Percentiles rank a stretch among this genome's conserved stretches.
These are phyloP conservation scores for Sonneratia alba DNA, from an alignment of 345 rosid species.

Conservation along the genomic window DNA sequence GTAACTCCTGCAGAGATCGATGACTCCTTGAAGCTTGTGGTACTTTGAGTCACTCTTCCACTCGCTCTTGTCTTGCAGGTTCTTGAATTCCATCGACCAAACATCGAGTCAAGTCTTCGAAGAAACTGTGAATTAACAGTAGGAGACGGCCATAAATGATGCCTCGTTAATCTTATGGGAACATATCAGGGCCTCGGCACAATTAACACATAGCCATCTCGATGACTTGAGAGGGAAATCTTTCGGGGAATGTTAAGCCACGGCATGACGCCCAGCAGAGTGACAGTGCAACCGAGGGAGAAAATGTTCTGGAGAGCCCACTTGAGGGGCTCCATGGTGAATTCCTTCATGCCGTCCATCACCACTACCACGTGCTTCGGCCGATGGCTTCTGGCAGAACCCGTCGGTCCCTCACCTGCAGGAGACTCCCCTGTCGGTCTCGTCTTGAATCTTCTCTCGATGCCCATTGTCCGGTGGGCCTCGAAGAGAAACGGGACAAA, in stretches of 20 bases:
- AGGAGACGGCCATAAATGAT: not conserved
- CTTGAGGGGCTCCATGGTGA: conserved; percentile 26
- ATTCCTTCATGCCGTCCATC: conserved; percentile 39
- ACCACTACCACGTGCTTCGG: conserved; percentile 27
- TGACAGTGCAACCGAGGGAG: conserved; percentile 22
- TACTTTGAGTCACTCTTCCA: conserved; percentile 21
- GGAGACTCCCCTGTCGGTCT: not conserved
- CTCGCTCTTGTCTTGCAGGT: conserved; percentile 21
- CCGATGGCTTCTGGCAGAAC: not conserved
- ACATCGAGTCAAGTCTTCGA: conserved; percentile 31
- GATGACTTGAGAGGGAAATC: not conserved
- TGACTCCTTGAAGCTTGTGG: conserved; percentile 33
- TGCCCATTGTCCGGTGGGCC: too few species aligned
- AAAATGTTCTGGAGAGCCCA: conserved; percentile 41
- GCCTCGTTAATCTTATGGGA: not conserved
- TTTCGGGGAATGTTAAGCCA: conserved; percentile 51
- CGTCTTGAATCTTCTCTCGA: not conserved
- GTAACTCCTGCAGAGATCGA: conserved; percentile 29
- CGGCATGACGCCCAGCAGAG: conserved; percentile 42
- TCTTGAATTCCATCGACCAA: conserved; percentile 36
- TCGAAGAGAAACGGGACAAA: too few species aligned
- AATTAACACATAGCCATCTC: too few species aligned
- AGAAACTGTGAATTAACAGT: conserved; percentile 19
- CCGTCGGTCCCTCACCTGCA: not conserved
- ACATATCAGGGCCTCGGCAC: not conserved